phyloP scores from a whole-genome alignment of 306 rosid species.

The Fagus crenata region DNA sequence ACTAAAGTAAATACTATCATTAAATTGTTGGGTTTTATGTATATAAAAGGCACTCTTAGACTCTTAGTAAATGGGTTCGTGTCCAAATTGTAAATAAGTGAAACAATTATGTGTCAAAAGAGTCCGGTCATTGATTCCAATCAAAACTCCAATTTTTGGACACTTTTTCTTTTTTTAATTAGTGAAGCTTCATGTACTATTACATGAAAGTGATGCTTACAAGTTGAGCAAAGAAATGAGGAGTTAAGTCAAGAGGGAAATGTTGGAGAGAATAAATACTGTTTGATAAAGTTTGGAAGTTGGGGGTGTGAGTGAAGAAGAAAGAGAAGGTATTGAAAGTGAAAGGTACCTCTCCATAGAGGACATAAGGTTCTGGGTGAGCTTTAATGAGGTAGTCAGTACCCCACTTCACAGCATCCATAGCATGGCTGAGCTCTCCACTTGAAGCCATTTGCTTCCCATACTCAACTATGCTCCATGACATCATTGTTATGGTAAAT shows the following conservation, averaged over 20 bases:
- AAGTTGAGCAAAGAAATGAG: background rate
- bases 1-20: background rate
- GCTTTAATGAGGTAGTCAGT: constrained; percentile 94
- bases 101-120: no score
- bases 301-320: background rate
- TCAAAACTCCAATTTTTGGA: no score
- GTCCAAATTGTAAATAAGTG: background rate
- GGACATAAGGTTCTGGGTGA: constrained; percentile 81
- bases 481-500: constrained; percentile 92
- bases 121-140: no score
- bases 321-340: background rate
- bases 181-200: background rate
- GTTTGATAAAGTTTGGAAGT: background rate
- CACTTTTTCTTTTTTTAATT: no score
- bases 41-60: background rate
- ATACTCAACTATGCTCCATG: constrained; percentile 92
- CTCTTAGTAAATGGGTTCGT: background rate
- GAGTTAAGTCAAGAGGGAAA: background rate
- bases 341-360: constrained; percentile 79
- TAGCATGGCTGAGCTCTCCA: constrained; percentile 86
- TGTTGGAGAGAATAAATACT: background rate
- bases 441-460: constrained; percentile 72
- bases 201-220: background rate
- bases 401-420: constrained; percentile 95
- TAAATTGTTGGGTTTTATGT: background rate